These are phyloP conservation scores for Cutaneotrichosporon curvatum DNA, from an alignment of 1,284 basidiomycete genomes.

Conservation along the genomic window DNA sequence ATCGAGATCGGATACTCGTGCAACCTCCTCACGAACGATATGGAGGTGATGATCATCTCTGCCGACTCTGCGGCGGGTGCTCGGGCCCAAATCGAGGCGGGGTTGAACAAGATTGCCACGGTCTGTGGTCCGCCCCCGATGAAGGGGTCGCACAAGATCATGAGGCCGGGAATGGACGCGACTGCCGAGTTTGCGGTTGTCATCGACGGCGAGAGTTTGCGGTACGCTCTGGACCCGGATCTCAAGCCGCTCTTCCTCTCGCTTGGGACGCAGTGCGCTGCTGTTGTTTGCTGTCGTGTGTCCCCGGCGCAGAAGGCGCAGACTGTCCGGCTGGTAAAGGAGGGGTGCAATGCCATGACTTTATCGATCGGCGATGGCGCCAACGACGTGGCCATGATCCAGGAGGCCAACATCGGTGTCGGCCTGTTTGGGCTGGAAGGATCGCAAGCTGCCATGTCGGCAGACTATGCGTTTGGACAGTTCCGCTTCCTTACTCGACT, in stretches of 20 bases:
- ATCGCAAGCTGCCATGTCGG: constrained; percentile 97
- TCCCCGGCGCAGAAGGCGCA: constrained; percentile 93
- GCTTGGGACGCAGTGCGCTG: constrained; percentile 90
- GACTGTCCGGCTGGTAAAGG: constrained; percentile 83
- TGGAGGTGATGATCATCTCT: constrained; percentile 91
- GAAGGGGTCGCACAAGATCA: constrained; percentile 19
- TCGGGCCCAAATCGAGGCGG: constrained; percentile 81
- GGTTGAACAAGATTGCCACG: constrained; percentile 87
- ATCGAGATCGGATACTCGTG: constrained; percentile 95
- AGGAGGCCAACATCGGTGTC: constrained; percentile 94
- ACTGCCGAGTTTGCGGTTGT: constrained; percentile 73
- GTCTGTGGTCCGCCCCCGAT: constrained; percentile 53
- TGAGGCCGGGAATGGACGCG: constrained; percentile 29
- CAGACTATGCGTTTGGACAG: constrained; percentile 96
- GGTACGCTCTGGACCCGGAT: constrained; percentile 67
- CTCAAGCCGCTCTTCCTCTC: constrained; percentile 82
- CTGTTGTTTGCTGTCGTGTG: constrained; percentile 94
- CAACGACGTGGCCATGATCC: constrained; percentile 56
- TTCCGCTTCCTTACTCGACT: constrained; percentile 91
- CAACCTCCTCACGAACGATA: constrained; percentile 80
- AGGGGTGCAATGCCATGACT: constrained; percentile 92
- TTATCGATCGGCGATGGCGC: constrained; percentile 88
- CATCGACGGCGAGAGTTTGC: constrained; percentile 89
- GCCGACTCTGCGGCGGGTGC: constrained; percentile 70
- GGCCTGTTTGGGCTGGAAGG: constrained; percentile 92